phyloP scores from a whole-genome alignment of 2,329 filamentous ascomycete species.

The Myriosclerotinia scirpicola region DNA sequence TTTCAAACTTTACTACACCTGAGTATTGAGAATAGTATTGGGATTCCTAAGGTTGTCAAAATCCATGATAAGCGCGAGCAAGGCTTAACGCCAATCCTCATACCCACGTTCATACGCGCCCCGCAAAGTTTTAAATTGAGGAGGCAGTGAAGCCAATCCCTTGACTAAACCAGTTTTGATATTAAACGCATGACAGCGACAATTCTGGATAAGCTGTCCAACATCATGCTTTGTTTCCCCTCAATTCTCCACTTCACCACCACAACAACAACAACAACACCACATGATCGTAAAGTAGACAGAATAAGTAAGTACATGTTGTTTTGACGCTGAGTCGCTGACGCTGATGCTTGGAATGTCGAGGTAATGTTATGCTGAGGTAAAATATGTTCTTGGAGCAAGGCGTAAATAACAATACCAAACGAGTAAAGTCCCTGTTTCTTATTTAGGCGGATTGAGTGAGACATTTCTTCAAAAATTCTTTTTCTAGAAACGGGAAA shows the following conservation, averaged over 20 bases:
- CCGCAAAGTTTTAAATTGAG: conserved; percentile 7
- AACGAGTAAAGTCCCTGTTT: background rate
- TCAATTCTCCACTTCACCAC: background rate
- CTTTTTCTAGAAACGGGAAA: background rate
- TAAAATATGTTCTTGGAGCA: too few species aligned
- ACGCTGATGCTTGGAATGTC: background rate
- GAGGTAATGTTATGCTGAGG: background rate
- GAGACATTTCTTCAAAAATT: conserved; percentile 1
- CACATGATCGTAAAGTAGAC: too few species aligned
- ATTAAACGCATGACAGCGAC: background rate
- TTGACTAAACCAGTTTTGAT: background rate
- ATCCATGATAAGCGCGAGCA: background rate
- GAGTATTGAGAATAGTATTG: background rate
- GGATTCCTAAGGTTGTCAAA: background rate
- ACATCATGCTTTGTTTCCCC: background rate
- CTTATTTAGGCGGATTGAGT: background rate
- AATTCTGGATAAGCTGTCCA: background rate
- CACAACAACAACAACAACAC: background rate
- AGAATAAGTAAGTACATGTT: background rate
- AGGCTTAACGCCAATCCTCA: background rate
- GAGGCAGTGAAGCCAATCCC: background rate
- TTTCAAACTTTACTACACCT: background rate
- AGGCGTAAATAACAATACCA: too few species aligned
- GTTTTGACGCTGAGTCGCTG: background rate
- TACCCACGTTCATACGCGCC: background rate